A percentile compares a stretch with the other conserved stretches of the same genome.
These are phyloP conservation scores for Kockiozyma suomiensis DNA, from an alignment of 805 yeast genomes.

Conservation along the genomic window DNA sequence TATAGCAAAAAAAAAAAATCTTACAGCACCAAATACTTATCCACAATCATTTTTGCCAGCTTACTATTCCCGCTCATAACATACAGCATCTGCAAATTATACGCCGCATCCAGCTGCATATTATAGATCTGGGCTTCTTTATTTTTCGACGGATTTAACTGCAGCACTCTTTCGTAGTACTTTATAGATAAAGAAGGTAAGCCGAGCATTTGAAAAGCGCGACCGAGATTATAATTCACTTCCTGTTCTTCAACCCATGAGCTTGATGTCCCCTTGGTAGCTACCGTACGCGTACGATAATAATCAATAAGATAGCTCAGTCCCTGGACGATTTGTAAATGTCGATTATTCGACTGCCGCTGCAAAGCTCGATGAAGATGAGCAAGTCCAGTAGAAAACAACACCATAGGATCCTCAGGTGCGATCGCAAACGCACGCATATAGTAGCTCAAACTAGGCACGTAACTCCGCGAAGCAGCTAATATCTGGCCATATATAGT, in stretches of 20 bases:
- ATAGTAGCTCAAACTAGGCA: conserved; percentile 78
- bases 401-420: conserved; percentile 76
- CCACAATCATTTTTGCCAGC: conserved; percentile 66
- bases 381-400: conserved; percentile 73
- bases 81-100: conserved; percentile 76
- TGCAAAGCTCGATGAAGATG: conserved; percentile 92
- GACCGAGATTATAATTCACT: conserved; percentile 77
- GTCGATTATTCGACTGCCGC: conserved; percentile 81
- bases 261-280: conserved; percentile 39
- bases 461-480: conserved; percentile 78
- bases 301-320: conserved; percentile 77
- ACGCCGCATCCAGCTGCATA: conserved; percentile 78
- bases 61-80: conserved; percentile 70
- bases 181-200: conserved; percentile 69
- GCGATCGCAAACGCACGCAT: conserved; percentile 67
- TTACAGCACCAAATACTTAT: conserved; percentile 52
- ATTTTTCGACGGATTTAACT: conserved; percentile 30
- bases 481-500: conserved; percentile 79
- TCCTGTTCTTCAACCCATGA: conserved; percentile 64
- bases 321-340: conserved; percentile 85
- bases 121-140: conserved; percentile 52
- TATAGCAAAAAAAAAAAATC: background rate
- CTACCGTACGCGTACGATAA: conserved; percentile 50
- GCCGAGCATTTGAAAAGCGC: conserved; percentile 83
- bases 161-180: conserved; percentile 71